Evolutionary conservation across 148 eudicot species (phyloP).

Genomic region (Cornus suecica): DNA sequence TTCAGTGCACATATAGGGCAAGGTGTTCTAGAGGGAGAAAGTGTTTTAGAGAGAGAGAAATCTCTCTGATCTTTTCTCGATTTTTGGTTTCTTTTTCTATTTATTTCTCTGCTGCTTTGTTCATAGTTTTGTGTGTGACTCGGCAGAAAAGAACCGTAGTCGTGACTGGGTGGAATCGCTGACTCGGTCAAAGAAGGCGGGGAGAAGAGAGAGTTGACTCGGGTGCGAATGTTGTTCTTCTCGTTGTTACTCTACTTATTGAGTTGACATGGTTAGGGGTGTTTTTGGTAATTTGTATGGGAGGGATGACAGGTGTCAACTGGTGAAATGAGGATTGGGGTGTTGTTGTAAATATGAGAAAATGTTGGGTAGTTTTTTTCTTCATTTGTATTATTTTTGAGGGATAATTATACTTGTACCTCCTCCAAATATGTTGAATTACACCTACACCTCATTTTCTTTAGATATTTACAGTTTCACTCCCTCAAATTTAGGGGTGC

Average conservation of each 20-base stretch:
- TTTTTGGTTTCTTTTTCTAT: background rate
- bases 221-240: background rate
- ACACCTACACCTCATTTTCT: no score
- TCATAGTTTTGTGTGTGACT: background rate
- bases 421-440: no score
- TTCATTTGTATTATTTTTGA: no score
- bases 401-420: no score
- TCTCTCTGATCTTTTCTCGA: background rate
- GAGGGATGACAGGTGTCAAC: background rate
- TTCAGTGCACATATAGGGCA: background rate
- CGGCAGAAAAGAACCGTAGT: background rate
- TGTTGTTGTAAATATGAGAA: background rate
- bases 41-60: background rate
- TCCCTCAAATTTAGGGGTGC: no score
- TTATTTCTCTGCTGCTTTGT: background rate
- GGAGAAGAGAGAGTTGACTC: background rate
- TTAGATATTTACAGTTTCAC: no score
- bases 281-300: background rate
- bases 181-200: background rate
- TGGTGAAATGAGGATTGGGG: background rate
- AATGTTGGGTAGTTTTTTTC: background rate
- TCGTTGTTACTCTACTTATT: background rate
- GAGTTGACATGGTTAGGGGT: background rate
- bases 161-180: background rate
- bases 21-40: background rate